Evolutionary conservation across 306 rosid genomes (phyloP).

Genomic region (Vigna nakashimae): DNA sequence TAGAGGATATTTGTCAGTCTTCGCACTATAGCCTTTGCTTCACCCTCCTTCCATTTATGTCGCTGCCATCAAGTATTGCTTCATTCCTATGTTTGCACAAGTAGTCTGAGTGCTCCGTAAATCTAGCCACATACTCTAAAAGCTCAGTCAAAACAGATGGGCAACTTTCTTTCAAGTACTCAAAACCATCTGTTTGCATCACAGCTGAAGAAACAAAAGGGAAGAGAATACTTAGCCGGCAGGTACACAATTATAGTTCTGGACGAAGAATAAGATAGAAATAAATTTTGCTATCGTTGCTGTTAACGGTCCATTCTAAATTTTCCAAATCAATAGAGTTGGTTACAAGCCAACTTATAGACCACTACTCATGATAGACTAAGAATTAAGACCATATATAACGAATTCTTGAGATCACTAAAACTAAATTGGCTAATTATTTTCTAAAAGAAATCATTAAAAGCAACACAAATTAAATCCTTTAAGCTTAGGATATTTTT

Average conservation of each 20-base stretch:
- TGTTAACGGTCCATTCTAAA: no score
- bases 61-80: constrained; percentile 78
- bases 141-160: constrained; percentile 84
- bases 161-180: constrained; percentile 88
- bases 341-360: neutral
- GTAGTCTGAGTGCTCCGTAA: constrained; percentile 68
- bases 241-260: neutral
- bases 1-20: constrained; percentile 37
- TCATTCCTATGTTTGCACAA: constrained; percentile 72
- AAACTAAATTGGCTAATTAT: neutral
- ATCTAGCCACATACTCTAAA: constrained; percentile 88
- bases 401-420: neutral
- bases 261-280: neutral
- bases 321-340: no score
- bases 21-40: constrained; percentile 75
- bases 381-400: no score
- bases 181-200: constrained; percentile 92
- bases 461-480: no score
- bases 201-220: constrained; percentile 61
- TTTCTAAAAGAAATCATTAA: no score
- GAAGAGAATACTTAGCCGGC: constrained; percentile 27
- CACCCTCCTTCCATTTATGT: constrained; percentile 90
- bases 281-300: no score
- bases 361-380: no score
- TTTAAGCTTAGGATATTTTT: no score